Conservation (phyloP, 1,284 basidiomycete genomes). For the Malassezia sp. region DNA sequence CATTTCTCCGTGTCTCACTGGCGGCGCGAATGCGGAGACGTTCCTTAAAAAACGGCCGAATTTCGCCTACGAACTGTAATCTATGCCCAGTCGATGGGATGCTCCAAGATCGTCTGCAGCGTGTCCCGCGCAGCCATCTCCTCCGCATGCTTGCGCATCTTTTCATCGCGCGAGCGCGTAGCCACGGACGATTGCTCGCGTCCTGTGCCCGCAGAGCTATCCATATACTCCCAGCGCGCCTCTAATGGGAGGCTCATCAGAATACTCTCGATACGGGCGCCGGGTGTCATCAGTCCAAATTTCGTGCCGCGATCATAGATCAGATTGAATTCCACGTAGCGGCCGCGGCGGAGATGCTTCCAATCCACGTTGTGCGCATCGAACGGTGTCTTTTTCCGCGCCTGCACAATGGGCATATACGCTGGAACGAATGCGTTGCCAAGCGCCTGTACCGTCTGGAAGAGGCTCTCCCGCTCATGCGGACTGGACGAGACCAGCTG, state of each 20-base stretch:
- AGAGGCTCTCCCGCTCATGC: slow-evolving; percentile 37
- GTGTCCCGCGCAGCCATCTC: slow-evolving; percentile 21
- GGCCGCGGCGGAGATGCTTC: slow-evolving; percentile 38
- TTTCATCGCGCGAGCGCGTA: slow-evolving; percentile 2
- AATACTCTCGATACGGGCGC: slow-evolving; percentile 45
- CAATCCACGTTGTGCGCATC: slow-evolving; percentile 26
- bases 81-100: slow-evolving; percentile 33
- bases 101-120: slow-evolving; percentile 24
- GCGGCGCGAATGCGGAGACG: no score
- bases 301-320: slow-evolving; percentile 46
- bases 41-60: not conserved
- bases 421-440: slow-evolving; percentile 43
- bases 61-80: not conserved
- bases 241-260: slow-evolving; percentile 43
- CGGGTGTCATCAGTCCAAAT: slow-evolving; percentile 44
- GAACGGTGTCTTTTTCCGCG: slow-evolving; percentile 28
- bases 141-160: slow-evolving; percentile 2
- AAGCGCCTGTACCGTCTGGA: slow-evolving; percentile 31
- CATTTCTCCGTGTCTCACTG: no score
- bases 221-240: slow-evolving; percentile 45
- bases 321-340: slow-evolving; percentile 46
- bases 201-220: slow-evolving; percentile 28
- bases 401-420: slow-evolving; percentile 38
- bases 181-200: slow-evolving; percentile 24
- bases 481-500: slow-evolving; percentile 21